Percentiles rank a stretch among this genome's conserved stretches.
Evolutionary conservation across 352 stramenopile genomes (phyloP).

Genomic region (Phytophthora podocarpi): DNA sequence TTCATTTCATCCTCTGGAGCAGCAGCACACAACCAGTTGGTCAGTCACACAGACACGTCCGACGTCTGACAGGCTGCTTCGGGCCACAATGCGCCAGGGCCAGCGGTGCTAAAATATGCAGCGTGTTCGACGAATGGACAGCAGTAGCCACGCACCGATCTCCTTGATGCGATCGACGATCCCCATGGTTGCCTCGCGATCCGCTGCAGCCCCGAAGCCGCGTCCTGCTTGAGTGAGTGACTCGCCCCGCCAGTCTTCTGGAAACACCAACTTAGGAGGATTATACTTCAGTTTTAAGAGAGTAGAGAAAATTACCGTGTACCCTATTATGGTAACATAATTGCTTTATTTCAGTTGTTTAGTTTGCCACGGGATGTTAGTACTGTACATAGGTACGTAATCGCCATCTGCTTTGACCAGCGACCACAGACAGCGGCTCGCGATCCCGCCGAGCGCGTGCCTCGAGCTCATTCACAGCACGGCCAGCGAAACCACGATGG

Average conservation of each 20-base stretch:
- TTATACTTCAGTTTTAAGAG: neutral
- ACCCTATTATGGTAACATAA: neutral
- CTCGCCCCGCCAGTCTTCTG: conserved; percentile 20
- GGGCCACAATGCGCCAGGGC: neutral
- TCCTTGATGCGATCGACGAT: conserved; percentile 95
- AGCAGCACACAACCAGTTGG: neutral
- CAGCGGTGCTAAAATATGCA: neutral
- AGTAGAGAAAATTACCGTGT: neutral
- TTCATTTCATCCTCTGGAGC: conserved; percentile 94
- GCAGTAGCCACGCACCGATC: conserved; percentile 75
- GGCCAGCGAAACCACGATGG: conserved; percentile 20
- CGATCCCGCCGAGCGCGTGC: conserved; percentile 20
- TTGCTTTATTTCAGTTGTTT: neutral
- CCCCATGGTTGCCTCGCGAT: conserved; percentile 70
- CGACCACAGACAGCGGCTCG: conserved; percentile 16
- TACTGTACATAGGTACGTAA: conserved; percentile 4
- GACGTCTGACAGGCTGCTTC: too few relatives aligned
- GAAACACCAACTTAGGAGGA: neutral
- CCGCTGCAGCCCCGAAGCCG: conserved; percentile 17
- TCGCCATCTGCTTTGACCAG: conserved; percentile 21
- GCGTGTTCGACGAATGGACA: neutral
- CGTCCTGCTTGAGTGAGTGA: conserved; percentile 24
- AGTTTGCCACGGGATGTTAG: neutral
- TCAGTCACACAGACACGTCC: neutral
- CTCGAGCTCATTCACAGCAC: neutral